Evolutionary conservation across 129 eudicot species (phyloP).

Genomic region (Lactuca saligna): DNA sequence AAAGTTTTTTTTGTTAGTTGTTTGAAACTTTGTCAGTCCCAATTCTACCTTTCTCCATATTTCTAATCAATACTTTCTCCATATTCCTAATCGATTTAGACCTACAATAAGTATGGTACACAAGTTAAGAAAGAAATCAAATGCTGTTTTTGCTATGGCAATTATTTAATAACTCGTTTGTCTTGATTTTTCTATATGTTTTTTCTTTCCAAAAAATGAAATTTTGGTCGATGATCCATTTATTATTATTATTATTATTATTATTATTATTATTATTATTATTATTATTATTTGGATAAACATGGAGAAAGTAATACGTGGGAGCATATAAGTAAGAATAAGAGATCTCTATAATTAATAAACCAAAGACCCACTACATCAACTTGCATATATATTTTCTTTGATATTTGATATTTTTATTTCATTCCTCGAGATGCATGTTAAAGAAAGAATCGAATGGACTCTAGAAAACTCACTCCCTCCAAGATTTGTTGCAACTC

Average conservation of each 20-base stretch:
- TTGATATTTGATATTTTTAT: slow-evolving; percentile 7
- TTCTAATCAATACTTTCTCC: no score
- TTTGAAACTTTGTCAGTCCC: no score
- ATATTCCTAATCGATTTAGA: no score
- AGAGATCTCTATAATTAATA: neutral
- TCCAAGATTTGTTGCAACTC: slow-evolving; percentile 29
- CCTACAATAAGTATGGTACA: no score
- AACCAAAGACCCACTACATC: slow-evolving; percentile 16
- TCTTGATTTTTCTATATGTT: neutral
- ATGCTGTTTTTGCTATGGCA: neutral
- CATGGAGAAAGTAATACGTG: slow-evolving; percentile 16
- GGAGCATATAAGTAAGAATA: neutral
- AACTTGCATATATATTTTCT: slow-evolving; percentile 24
- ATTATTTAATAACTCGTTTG: neutral
- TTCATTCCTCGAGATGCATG: slow-evolving; percentile 73
- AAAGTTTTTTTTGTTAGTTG: no score
- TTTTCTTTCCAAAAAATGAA: neutral
- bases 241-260: neutral
- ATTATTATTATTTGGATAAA: neutral
- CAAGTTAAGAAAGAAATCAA: no score
- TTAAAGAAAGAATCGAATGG: slow-evolving; percentile 20
- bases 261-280: neutral
- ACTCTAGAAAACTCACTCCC: slow-evolving; percentile 26
- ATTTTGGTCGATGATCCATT: neutral
- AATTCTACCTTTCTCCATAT: no score